These are phyloP conservation scores for Penicillium sp. DNA, from an alignment of 2,329 filamentous ascomycete genomes.

Conservation along the genomic window DNA sequence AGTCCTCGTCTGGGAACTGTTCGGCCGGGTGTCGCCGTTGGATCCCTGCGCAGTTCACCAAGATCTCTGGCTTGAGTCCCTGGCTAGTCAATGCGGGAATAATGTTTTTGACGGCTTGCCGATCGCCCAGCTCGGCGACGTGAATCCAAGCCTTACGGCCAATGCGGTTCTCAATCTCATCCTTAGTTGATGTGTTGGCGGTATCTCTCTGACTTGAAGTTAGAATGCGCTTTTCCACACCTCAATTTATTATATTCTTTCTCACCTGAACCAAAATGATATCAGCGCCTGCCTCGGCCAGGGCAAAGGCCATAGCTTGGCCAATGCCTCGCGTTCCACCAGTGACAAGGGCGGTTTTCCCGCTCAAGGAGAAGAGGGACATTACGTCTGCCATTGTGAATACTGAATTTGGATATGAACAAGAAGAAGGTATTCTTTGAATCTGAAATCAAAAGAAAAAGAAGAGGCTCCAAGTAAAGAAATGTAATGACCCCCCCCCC, in stretches of 20 bases:
- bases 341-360: slow-evolving; percentile 48
- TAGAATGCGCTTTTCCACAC: neutral
- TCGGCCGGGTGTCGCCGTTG: slow-evolving; percentile 75
- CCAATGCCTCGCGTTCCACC: slow-evolving; percentile 51
- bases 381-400: slow-evolving; percentile 28
- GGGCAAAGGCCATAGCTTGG: slow-evolving; percentile 47
- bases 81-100: slow-evolving; percentile 41
- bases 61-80: slow-evolving; percentile 66
- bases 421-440: neutral
- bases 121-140: slow-evolving; percentile 45
- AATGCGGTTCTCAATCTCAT: slow-evolving; percentile 42
- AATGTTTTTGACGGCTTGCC: slow-evolving; percentile 41
- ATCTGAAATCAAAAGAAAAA: neutral
- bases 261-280: slow-evolving; percentile 44
- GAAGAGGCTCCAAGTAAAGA: neutral
- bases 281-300: slow-evolving; percentile 50
- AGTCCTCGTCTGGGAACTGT: slow-evolving; percentile 73
- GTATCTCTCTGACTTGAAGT: slow-evolving; percentile 51
- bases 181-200: slow-evolving; percentile 45
- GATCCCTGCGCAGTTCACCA: slow-evolving; percentile 85
- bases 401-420: neutral
- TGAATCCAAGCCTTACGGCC: slow-evolving; percentile 46
- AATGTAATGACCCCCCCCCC: neutral
- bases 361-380: slow-evolving; percentile 42
- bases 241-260: neutral